phyloP scores from a whole-genome alignment of 805 yeast genomes.

The Kodamaea kakaduensis region DNA sequence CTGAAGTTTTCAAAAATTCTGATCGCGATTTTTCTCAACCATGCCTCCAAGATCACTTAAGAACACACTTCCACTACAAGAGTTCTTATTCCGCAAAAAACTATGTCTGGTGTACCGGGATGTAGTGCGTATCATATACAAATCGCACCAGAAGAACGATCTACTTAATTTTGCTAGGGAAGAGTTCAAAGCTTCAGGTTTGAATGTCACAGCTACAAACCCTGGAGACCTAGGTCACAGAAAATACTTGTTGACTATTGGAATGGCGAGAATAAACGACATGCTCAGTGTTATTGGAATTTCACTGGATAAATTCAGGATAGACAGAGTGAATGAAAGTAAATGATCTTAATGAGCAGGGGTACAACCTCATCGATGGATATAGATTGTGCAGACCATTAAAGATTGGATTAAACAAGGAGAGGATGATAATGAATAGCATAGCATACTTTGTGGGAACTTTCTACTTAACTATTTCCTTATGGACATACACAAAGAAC shows the following conservation, averaged over 20 bases:
- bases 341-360: too few species aligned
- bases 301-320: constrained; percentile 7
- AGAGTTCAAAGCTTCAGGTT: constrained; percentile 25
- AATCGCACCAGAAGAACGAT: constrained; percentile 35
- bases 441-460: too few species aligned
- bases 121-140: constrained; percentile 30
- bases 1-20: too few species aligned
- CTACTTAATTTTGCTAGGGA: constrained; percentile 27
- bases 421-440: too few species aligned
- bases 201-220: constrained; percentile 19
- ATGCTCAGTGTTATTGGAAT: constrained; percentile 22
- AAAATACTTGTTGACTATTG: constrained; percentile 34
- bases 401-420: too few species aligned
- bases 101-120: constrained; percentile 32
- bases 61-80: constrained; percentile 25
- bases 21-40: too few species aligned
- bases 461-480: too few species aligned
- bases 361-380: too few species aligned
- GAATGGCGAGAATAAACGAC: constrained; percentile 24
- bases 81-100: constrained; percentile 36
- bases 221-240: constrained; percentile 30
- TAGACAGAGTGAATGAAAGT: background rate
- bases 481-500: too few species aligned
- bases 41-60: constrained; percentile 3
- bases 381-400: too few species aligned